phyloP scores from a whole-genome alignment of 371 early-diverging fungal species.

The Conidiobolus incongruus region DNA sequence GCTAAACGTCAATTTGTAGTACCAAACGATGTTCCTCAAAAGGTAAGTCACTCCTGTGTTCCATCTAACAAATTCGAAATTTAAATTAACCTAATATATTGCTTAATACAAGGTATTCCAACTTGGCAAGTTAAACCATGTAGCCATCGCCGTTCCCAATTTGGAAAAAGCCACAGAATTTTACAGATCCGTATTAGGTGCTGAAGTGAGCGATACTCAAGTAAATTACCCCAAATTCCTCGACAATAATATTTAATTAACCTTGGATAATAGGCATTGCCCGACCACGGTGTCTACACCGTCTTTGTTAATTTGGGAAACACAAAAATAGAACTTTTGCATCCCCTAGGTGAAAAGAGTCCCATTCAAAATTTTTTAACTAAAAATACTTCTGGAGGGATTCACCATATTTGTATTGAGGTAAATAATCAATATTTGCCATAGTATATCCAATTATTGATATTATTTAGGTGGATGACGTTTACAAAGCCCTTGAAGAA shows the following conservation, averaged over 20 bases:
- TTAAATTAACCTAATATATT: too few species aligned
- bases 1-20: too few species aligned
- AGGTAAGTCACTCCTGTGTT: too few species aligned
- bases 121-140: slow-evolving; percentile 51
- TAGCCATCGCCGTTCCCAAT: slow-evolving; percentile 57
- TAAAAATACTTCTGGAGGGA: slow-evolving; percentile 51
- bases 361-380: slow-evolving; percentile 51
- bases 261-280: slow-evolving; percentile 19
- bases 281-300: slow-evolving; percentile 63
- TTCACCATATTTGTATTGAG: slow-evolving; percentile 61
- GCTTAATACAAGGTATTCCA: slow-evolving; percentile 22
- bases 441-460: slow-evolving; percentile 27
- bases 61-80: too few species aligned
- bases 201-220: slow-evolving; percentile 29
- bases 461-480: slow-evolving; percentile 46
- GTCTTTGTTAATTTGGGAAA: slow-evolving; percentile 60
- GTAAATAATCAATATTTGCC: slow-evolving; percentile 5
- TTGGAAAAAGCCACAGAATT: slow-evolving; percentile 33
- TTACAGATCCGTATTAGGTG: slow-evolving; percentile 39
- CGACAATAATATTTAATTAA: too few species aligned
- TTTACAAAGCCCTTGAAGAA: slow-evolving; percentile 25
- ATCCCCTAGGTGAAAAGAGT: slow-evolving; percentile 40
- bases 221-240: slow-evolving; percentile 10
- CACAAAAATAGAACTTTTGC: slow-evolving; percentile 56
- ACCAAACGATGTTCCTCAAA: too few species aligned